Evolutionary conservation across 1,139 yeast species (phyloP), one percentile per base, ranked within the genome.

Genomic region (Schizosaccharomyces versatilis): DNA sequence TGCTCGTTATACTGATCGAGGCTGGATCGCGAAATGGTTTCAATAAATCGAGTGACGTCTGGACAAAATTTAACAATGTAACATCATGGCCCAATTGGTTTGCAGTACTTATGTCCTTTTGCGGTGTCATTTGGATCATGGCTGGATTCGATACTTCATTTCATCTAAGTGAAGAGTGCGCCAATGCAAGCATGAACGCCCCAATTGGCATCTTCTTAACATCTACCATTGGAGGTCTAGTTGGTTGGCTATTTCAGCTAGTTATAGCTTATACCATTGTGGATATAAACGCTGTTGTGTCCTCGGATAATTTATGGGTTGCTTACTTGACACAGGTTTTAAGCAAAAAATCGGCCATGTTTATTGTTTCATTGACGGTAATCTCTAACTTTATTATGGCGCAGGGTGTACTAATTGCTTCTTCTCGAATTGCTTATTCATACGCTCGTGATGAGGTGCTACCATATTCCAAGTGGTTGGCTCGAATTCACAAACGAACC

Each of bases 111-210:
- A 7, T 44, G 7, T 71, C 78, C 15, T 80, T 79, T 64, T 68
- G 78, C 63, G 80, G 84, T 36, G 79, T 76, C 54, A 77, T 80
- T 62, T 81, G 86, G 86, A 77, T 82, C 40, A 79, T 80, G 41
- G 17, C 42, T 52, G 86, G 86, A 17, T 80, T 78, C 62, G 88
- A 81, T 64, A 76, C 83, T 19, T 83, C 86, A 0, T 80, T 80
- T 70, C 86, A 81, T 62, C 68, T 81, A 54, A 73, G 84, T 14
- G 90, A 81, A 65, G 85, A 80, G 63, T 78, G 83, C 62, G 69
- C 80, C 51, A 79, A 80, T 63, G 83, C 85, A 7, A 69, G 73
- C n/a, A 67, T 69, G 40, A 79, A 82, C 3, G 78, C 81, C 8
- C 85, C 86, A 15, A 71, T 74, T 57, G 84, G 84, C 38, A 79